A percentile compares a stretch with the other conserved stretches of the same genome.
phyloP scores from a whole-genome alignment of 2,329 filamentous ascomycete genomes.

The Sporothrix humicola region DNA sequence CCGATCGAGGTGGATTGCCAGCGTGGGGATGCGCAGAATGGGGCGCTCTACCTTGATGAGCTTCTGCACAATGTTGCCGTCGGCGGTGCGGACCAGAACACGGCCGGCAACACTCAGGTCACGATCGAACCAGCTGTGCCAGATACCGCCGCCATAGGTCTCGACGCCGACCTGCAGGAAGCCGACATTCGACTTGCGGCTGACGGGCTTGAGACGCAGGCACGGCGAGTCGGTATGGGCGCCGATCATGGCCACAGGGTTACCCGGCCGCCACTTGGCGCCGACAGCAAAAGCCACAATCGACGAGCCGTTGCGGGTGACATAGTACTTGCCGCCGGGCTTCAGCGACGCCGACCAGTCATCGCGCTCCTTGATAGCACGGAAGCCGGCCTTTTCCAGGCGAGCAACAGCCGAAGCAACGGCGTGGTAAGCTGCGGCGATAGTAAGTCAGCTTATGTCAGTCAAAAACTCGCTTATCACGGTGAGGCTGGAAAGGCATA shows the following conservation, averaged over 20 bases:
- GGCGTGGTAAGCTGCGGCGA: slow-evolving; percentile 83
- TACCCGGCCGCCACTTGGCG: slow-evolving; percentile 87
- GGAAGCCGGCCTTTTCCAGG: slow-evolving; percentile 83
- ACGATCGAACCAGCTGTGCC: slow-evolving; percentile 98
- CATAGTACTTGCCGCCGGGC: slow-evolving; percentile 93
- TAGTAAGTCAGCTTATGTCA: not conserved
- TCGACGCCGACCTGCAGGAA: slow-evolving; percentile 96
- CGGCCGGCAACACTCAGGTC: slow-evolving; percentile 90
- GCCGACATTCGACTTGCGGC: slow-evolving; percentile 82
- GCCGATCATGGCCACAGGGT: slow-evolving; percentile 89
- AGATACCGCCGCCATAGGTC: slow-evolving; percentile 94
- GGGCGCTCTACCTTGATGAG: slow-evolving; percentile 90
- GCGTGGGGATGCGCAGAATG: slow-evolving; percentile 86
- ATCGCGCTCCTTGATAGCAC: slow-evolving; percentile 86
- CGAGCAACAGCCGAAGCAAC: slow-evolving; percentile 78
- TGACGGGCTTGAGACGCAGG: slow-evolving; percentile 90
- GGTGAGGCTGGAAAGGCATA: not conserved
- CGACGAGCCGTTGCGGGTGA: slow-evolving; percentile 91
- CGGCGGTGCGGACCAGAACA: slow-evolving; percentile 72
- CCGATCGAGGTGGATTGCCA: slow-evolving; percentile 92
- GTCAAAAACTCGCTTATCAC: not conserved
- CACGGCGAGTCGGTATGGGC: slow-evolving; percentile 96
- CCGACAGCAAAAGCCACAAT: slow-evolving; percentile 93
- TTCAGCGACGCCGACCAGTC: slow-evolving; percentile 80
- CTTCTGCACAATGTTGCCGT: slow-evolving; percentile 78